phyloP scores from a whole-genome alignment of 2,329 filamentous ascomycete genomes.

The Aspergillus awamori region DNA sequence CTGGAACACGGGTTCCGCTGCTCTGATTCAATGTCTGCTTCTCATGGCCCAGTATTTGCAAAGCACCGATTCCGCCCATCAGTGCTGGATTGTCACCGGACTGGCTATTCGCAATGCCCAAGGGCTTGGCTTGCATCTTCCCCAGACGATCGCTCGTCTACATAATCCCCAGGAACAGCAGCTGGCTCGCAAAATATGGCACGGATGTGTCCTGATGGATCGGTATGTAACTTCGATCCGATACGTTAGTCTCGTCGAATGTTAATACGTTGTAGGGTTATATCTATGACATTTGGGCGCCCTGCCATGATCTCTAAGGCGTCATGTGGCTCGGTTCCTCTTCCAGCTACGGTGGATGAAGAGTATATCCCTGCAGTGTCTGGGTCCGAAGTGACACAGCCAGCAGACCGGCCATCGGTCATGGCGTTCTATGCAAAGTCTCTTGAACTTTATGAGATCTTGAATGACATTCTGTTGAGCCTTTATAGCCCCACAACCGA shows the following conservation, averaged over 20 bases:
- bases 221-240: constrained; percentile 23
- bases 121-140: constrained; percentile 50
- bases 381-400: constrained; percentile 23
- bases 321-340: constrained; percentile 30
- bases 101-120: constrained; percentile 53
- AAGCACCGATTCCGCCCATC: constrained; percentile 52
- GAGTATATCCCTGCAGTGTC: constrained; percentile 29
- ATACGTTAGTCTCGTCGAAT: background rate
- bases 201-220: constrained; percentile 43
- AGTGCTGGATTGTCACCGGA: constrained; percentile 55
- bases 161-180: constrained; percentile 32
- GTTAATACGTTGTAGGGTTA: constrained; percentile 25
- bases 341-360: constrained; percentile 37
- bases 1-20: constrained; percentile 49
- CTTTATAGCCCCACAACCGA: constrained; percentile 32
- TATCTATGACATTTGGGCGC: constrained; percentile 44
- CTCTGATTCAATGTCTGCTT: constrained; percentile 52
- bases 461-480: constrained; percentile 38
- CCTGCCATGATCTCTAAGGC: constrained; percentile 40
- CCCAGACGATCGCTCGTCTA: constrained; percentile 39
- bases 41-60: constrained; percentile 55
- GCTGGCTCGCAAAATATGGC: constrained; percentile 38
- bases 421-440: constrained; percentile 38
- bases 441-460: constrained; percentile 39
- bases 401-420: constrained; percentile 29